These are phyloP conservation scores for Amaranthus hypochondriacus DNA, from an alignment of 148 eudicot species.

Conservation along the genomic window DNA sequence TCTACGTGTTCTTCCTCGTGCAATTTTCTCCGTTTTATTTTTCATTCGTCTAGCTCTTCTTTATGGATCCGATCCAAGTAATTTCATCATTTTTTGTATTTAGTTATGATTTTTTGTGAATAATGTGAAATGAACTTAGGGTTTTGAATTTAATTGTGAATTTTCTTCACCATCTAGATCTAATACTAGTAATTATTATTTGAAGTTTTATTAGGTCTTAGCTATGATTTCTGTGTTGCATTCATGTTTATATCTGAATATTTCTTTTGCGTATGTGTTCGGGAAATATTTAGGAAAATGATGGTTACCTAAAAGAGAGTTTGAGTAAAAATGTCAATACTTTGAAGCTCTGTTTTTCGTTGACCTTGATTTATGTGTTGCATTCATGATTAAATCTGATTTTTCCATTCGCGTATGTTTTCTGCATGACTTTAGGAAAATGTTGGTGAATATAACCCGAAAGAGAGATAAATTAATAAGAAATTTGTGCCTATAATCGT, in stretches of 20 bases:
- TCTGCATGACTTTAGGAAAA: too few relatives aligned
- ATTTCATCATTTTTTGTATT: slow-evolving; percentile 4
- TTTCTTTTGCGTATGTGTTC: too few relatives aligned
- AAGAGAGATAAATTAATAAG: too few relatives aligned
- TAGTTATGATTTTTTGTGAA: neutral
- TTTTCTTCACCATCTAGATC: neutral
- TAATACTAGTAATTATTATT: neutral
- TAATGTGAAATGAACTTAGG: neutral
- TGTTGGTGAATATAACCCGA: too few relatives aligned
- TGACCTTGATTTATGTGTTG: neutral
- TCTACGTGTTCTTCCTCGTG: neutral
- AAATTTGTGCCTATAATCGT: too few relatives aligned
- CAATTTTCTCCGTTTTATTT: neutral
- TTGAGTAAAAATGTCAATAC: too few relatives aligned
- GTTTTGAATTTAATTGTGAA: neutral
- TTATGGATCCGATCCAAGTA: slow-evolving; percentile 40
- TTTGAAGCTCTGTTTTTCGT: neutral
- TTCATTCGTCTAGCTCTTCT: neutral
- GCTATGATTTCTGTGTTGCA: neutral
- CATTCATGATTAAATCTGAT: too few relatives aligned
- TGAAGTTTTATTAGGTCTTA: neutral
- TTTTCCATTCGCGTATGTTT: too few relatives aligned
- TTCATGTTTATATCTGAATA: too few relatives aligned
- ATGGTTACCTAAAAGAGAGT: too few relatives aligned
- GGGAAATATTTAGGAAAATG: too few relatives aligned